Evolutionary conservation across 371 early-diverging fungal species (phyloP).

Genomic region (Mucor racemosus): DNA sequence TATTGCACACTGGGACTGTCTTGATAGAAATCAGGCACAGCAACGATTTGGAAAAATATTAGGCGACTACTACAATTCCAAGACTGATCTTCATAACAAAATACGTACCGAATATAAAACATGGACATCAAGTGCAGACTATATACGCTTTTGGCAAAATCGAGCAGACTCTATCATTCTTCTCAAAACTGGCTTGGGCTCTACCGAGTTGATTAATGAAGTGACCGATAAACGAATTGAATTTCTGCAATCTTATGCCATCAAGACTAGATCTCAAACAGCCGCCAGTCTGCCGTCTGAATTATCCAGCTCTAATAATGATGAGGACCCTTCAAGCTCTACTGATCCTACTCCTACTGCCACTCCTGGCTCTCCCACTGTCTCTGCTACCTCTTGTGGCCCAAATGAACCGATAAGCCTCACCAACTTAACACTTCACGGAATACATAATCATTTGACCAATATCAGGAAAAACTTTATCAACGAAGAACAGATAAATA

Average conservation of each 20-base stretch:
- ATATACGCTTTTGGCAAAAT: no score
- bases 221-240: no score
- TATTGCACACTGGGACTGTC: constrained; percentile 26
- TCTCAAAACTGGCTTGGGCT: no score
- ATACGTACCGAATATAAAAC: no score
- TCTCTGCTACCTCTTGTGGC: not conserved
- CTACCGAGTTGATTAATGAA: no score
- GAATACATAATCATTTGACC: constrained; percentile 11
- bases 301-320: no score
- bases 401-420: constrained; percentile 15
- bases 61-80: constrained; percentile 19
- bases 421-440: constrained; percentile 9
- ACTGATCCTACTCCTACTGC: not conserved
- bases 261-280: no score
- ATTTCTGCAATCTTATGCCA: no score
- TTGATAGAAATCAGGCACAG: constrained; percentile 26
- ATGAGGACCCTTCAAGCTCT: no score
- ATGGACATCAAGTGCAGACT: no score
- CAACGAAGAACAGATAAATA: constrained; percentile 20
- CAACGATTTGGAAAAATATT: constrained; percentile 24
- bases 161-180: no score
- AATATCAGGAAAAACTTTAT: constrained; percentile 17
- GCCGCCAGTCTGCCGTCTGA: no score
- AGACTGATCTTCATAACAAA: constrained; percentile 7
- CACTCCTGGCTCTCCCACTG: not conserved